Base-by-base conservation (phyloP, 2,329 filamentous ascomycete species). In the Calonectria naviculata region DNA sequence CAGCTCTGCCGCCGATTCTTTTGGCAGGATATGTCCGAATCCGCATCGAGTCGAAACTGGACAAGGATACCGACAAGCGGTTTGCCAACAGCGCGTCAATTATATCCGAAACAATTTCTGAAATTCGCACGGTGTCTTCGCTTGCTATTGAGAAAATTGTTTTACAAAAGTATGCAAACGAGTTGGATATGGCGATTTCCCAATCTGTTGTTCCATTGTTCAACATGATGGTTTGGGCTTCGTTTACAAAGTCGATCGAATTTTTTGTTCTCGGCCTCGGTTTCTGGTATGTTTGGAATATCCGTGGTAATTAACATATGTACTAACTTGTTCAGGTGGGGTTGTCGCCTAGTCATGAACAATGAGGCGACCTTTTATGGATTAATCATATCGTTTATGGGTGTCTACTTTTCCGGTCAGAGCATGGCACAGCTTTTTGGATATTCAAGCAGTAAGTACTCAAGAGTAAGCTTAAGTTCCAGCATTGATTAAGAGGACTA, bases 351-450 rank as follows among this genome's bases (percentile, higher is more conserved):
- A 12, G n/a, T 56, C 13, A 58, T 31, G 26, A 49, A 49, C 31
- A 36, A 19, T 28, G 24, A 86, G 73, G 83, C 89, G 69, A 88
- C 85, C 6, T 88, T 89, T 74, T 89, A 89, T 67, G 79, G 82
- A 64, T 83, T 84, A 67, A 80, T 89, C 65, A 83, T 89, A 26
- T 82, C 87, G 2, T 89, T 89, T 68, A 85, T 88, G 80, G 84
- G 83, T 3, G 83, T 89, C 4, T 84, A 87, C 41, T 87, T 84
- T 68, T 81, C 81, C 0, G 83, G 80, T 0, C 83, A 86, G 79
- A 81, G 81, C 0, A 79, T 83, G 0, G 75, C 80, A 0, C 78
- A 81, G 31, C 70, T 85, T 7, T 86, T 86, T 70, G 78, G 83
- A 29, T 86, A 87, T 74, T 84, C 86, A 1, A 87, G 84, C 15